Base-by-base conservation (phyloP, 352 stramenopile genomes). In the Phytophthora ohioensis region DNA sequence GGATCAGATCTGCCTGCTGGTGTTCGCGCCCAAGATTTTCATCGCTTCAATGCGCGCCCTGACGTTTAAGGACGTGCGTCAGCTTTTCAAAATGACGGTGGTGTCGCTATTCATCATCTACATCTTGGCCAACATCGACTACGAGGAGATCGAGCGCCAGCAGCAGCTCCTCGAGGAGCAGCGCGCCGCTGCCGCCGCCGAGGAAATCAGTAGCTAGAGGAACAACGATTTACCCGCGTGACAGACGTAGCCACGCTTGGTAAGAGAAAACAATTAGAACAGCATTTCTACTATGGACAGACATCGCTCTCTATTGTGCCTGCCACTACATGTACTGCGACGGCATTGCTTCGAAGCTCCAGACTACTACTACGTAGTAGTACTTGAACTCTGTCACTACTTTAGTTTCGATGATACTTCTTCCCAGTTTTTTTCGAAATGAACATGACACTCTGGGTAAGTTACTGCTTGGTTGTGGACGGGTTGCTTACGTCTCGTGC, bases 21-120 rank as follows among this genome's bases (percentile, higher is more conserved):
- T 97, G 38, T 97, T 97, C 52, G 88, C 90, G 15, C 88, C 88
- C 10, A 90, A 94, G 67, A 96, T 97, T 57, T 94, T 97, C 65
- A 73, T 95, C 10, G 89, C 88, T 2, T 94, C 84, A 13, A 71
- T 94, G 48, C 82, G 82, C 56, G 81, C 80, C 15, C 80, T 96
- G 71, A 95, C 82, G 38, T 73, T 90, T 43, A 92, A 91, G 69
- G 90, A 97, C 62, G 58, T 95, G 51, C 75, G 76, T 8, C 88
- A 97, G 70, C 78, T 95, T 10, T 57, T 95, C 17, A 97, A 97
- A 81, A 97, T 97, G 90, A 82, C 76, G 3, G 78, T 89, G 11
- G 75, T 97, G 17, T 93, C 88, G 71, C 65, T 95, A 10, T 57
- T 91, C 34, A 85, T 97, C 79, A 95, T 97, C 60, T 97, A 94